Evolutionary conservation across 305 asterid genomes (phyloP).

Genomic region (Solanum hybrid): DNA sequence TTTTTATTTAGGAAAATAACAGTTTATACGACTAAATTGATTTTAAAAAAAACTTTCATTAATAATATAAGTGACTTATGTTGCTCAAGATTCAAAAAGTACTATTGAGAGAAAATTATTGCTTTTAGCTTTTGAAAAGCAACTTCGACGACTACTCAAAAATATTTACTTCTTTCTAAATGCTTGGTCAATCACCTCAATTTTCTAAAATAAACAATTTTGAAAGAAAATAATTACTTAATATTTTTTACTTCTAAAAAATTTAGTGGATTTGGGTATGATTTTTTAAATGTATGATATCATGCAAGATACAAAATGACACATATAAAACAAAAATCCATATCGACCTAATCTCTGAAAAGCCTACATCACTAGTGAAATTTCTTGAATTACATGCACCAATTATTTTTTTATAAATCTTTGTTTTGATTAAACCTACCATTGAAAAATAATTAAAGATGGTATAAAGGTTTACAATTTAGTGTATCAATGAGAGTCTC

Average conservation of each 20-base stretch:
- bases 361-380: background rate
- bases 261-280: background rate
- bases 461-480: background rate
- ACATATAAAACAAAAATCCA: background rate
- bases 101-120: background rate
- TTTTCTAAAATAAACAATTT: background rate
- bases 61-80: background rate
- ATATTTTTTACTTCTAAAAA: background rate
- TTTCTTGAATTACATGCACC: background rate
- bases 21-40: too few relatives aligned
- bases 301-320: background rate
- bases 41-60: too few relatives aligned
- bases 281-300: background rate
- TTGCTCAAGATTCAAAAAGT: background rate
- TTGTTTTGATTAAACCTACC: background rate
- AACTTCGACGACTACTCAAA: background rate
- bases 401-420: background rate
- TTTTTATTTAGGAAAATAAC: background rate
- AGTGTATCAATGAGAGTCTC: background rate
- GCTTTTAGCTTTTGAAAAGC: background rate
- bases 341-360: background rate
- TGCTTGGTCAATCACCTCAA: background rate
- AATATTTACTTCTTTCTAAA: background rate
- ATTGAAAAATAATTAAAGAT: background rate
- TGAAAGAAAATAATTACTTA: background rate